Conservation (phyloP, 805 yeast species). For the Monosporozyma aerobia region DNA sequence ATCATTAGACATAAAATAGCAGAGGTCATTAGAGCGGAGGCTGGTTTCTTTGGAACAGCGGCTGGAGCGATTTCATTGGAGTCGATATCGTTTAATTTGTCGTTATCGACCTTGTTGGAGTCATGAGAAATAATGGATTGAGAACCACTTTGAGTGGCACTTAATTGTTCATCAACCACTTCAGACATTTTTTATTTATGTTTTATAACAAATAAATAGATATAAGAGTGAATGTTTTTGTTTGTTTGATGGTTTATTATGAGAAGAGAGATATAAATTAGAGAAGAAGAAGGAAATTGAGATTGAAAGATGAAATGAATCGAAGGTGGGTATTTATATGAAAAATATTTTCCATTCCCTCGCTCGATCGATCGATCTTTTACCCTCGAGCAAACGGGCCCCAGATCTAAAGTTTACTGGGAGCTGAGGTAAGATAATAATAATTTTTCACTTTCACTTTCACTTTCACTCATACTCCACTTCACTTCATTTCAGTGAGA, state of each 20-base stretch:
- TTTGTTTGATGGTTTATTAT: not conserved
- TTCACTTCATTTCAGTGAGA: too few species aligned
- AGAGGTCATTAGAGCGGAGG: conserved; percentile 28
- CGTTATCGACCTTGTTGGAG: conserved; percentile 2
- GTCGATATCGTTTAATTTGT: not conserved
- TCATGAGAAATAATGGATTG: conserved; percentile 1
- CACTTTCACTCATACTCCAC: too few species aligned
- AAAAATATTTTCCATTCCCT: too few species aligned
- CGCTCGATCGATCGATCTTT: too few species aligned
- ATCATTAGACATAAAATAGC: conserved; percentile 26
- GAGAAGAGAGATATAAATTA: not conserved
- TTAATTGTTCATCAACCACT: not conserved
- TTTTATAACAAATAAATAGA: not conserved
- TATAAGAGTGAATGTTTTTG: not conserved
- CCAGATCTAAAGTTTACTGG: too few species aligned
- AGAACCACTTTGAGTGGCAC: conserved; percentile 2
- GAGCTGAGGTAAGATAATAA: too few species aligned
- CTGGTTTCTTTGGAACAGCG: conserved; percentile 28
- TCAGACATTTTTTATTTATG: not conserved
- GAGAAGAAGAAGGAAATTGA: not conserved
- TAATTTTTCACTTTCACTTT: too few species aligned
- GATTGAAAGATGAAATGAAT: not conserved
- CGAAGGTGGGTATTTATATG: not conserved
- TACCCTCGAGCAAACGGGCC: too few species aligned
- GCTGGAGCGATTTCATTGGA: conserved; percentile 1